Conservation (phyloP, 208 protist species). For the Leishmania braziliensis region DNA sequence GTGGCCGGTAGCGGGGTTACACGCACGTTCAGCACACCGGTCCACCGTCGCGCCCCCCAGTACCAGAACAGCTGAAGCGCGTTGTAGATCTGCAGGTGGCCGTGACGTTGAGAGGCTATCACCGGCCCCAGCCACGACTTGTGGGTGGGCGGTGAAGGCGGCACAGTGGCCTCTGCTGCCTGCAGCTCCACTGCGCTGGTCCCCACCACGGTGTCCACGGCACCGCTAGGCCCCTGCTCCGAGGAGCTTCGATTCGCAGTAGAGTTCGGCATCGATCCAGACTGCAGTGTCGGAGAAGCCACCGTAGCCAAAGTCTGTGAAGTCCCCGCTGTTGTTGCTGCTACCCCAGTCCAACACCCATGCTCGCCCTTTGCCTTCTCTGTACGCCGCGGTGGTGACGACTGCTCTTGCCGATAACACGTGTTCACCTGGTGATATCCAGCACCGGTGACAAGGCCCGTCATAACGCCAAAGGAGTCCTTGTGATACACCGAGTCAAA, state of each 20-base stretch:
- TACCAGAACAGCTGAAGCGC: constrained; percentile 33
- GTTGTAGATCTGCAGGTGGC: constrained; percentile 25
- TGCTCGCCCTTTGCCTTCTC: background rate
- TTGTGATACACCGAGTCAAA: constrained; percentile 37
- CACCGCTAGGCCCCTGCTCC: background rate
- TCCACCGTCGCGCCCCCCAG: constrained; percentile 33
- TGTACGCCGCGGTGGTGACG: background rate
- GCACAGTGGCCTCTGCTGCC: background rate
- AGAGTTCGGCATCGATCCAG: background rate
- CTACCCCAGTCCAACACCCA: background rate
- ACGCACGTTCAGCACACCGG: constrained; percentile 31
- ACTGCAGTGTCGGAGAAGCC: background rate
- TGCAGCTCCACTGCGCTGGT: background rate
- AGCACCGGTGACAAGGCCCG: constrained; percentile 39
- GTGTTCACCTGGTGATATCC: constrained; percentile 32
- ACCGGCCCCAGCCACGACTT: background rate
- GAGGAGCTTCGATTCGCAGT: background rate
- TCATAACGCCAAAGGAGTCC: constrained; percentile 43
- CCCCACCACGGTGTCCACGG: background rate
- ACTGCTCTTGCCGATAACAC: constrained; percentile 17
- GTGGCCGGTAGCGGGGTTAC: constrained; percentile 18
- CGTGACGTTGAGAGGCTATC: constrained; percentile 16
- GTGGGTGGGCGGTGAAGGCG: background rate
- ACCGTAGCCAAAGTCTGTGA: background rate
- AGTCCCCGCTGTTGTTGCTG: background rate